Percentiles rank a stretch among this genome's conserved stretches.
Evolutionary conservation across 1,139 yeast species (phyloP).

Genomic region (Suhomyces wounanorum): DNA sequence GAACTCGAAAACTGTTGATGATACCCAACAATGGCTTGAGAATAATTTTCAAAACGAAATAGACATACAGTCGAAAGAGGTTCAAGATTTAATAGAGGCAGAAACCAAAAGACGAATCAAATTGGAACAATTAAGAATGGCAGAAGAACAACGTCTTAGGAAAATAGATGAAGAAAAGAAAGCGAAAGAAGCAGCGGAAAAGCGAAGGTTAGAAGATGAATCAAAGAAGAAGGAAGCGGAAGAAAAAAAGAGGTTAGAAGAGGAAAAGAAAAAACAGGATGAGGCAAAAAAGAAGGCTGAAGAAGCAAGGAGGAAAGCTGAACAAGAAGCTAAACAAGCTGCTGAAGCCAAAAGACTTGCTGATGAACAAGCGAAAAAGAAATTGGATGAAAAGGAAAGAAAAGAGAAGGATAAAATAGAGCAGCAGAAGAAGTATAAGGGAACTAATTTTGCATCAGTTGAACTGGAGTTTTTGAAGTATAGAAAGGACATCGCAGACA

Average conservation of each 20-base stretch:
- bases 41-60: background rate
- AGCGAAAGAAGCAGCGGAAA: conserved; percentile 5
- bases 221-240: conserved; percentile 1
- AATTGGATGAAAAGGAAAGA: conserved; percentile 19
- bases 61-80: conserved; percentile 9
- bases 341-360: conserved; percentile 16
- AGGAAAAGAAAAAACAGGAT: conserved; percentile 5
- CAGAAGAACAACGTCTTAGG: conserved; percentile 2
- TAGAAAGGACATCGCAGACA: conserved; percentile 56
- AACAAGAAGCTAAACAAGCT: conserved; percentile 12
- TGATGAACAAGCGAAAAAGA: conserved; percentile 15
- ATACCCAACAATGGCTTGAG: conserved; percentile 1
- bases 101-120: conserved; percentile 8
- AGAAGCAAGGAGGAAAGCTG: conserved; percentile 14
- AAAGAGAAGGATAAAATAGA: conserved; percentile 12
- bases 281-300: conserved; percentile 10
- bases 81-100: conserved; percentile 9
- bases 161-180: conserved; percentile 1
- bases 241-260: conserved; percentile 1
- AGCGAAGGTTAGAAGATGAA: conserved; percentile 2
- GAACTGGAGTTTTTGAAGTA: conserved; percentile 53
- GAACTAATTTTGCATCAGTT: conserved; percentile 42
- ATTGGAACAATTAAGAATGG: background rate
- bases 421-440: conserved; percentile 19
- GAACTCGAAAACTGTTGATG: background rate